These are phyloP conservation scores for Fusarium chlamydosporum DNA, from an alignment of 2,329 filamentous ascomycete genomes.

Conservation along the genomic window DNA sequence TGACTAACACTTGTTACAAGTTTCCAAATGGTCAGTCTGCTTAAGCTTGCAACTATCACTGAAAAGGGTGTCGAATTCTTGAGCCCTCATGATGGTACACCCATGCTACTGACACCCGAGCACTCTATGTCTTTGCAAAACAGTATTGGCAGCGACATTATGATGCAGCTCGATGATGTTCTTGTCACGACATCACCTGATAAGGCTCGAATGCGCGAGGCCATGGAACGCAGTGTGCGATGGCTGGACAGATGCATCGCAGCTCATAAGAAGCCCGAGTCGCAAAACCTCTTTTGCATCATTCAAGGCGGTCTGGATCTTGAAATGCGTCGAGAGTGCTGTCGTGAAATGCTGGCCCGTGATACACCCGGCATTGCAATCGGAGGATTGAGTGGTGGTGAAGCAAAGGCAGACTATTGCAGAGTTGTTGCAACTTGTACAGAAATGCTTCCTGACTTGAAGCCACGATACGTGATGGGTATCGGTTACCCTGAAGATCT, in stretches of 20 bases:
- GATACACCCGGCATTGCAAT: constrained; percentile 98
- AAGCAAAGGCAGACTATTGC: constrained; percentile 94
- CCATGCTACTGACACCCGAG: constrained; percentile 97
- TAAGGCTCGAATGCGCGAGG: constrained; percentile 86
- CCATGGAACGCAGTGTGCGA: constrained; percentile 92
- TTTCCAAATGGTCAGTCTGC: constrained; percentile 98
- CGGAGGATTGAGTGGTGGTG: constrained; percentile 92
- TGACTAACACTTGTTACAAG: constrained; percentile 62
- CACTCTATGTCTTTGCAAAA: constrained; percentile 97
- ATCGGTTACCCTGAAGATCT: constrained; percentile 98
- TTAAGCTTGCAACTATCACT: constrained; percentile 93
- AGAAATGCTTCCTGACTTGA: constrained; percentile 83
- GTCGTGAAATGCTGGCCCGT: constrained; percentile 85
- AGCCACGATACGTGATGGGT: constrained; percentile 99
- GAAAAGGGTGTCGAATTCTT: constrained; percentile 96
- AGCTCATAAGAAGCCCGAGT: constrained; percentile 84
- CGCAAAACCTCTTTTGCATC: constrained; percentile 97
- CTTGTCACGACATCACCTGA: constrained; percentile 97
- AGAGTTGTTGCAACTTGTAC: constrained; percentile 91
- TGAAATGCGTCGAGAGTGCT: constrained; percentile 87
- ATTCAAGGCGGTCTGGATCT: constrained; percentile 96
- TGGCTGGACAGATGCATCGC: constrained; percentile 97
- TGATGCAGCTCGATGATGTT: constrained; percentile 99
- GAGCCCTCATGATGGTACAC: constrained; percentile 94
- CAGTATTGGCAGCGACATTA: constrained; percentile 97